Base-by-base conservation (phyloP, 2,329 filamentous ascomycete genomes). In the Epichloe hybrida region DNA sequence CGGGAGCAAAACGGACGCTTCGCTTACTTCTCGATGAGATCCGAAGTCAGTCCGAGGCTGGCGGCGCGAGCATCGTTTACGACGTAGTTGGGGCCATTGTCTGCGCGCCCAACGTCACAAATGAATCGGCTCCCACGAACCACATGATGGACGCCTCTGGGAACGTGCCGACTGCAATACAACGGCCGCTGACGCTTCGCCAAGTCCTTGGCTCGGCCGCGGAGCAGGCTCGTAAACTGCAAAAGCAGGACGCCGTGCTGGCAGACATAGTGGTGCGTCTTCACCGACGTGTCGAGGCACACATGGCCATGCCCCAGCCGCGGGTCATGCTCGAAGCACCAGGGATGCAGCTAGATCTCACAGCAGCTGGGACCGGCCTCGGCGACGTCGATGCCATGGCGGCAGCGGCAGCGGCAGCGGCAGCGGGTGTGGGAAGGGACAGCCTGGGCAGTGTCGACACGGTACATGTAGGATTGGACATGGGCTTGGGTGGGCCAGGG, bases 41-140 rank as follows among this genome's bases (percentile, higher is more conserved):
- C 7, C 79, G 77, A 57, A 66, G 76, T 17, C 79, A 84, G 54
- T 78, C 77, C 0, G 77, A 81, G 34, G 64, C 72, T 0, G 77
- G 78, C 4, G 79, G 77, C 55, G 79, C 76, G 1, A 74, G 76
- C 50, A 69, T 82, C 4, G 80, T 79, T 0, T 77, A 88, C 50
- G 86, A 90, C 57, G 73, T 89, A 9, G 84, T 78, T 2, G 79
- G 77, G 3, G 78, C 83, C 1, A 69, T 90, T 7, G 72, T 90
- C 9, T 87, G 84, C 59, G 80, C 84, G 0, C 83, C 84, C 0
- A 75, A 82, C 57, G 71, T 71, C 1, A 72, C 67, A 37, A 76
- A 72, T 56, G 65, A 72, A 52, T 62, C 65, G 5, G 61, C 65
- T 0, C 53, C 59, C 7, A 57, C 63, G 15, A 55, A 53, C 20